Percentiles rank a stretch among this genome's conserved stretches.
Evolutionary conservation across 495 filamentous ascomycete genomes (phyloP).

Genomic region (Schizothecium vesticola): DNA sequence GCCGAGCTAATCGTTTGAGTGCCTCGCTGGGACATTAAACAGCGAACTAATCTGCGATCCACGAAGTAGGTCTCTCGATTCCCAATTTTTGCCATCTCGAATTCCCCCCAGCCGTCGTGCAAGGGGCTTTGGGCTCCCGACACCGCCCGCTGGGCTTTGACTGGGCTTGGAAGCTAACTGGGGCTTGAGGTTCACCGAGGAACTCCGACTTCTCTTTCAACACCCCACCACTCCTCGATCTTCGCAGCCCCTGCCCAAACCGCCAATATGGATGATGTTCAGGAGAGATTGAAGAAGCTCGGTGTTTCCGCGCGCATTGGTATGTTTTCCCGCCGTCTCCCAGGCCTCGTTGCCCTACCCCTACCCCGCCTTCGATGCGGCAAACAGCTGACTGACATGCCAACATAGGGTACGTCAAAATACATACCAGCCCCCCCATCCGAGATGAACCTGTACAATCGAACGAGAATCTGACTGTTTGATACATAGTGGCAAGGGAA

Average conservation of each 20-base stretch:
- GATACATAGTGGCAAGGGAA: conserved; percentile 82
- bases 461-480: conserved; percentile 23
- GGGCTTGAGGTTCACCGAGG: conserved; percentile 20
- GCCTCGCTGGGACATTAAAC: conserved; percentile 21
- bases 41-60: conserved; percentile 17
- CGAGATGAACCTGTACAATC: background rate
- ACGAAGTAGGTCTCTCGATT: conserved; percentile 19
- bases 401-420: conserved; percentile 23
- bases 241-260: conserved; percentile 17
- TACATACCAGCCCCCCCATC: conserved; percentile 1
- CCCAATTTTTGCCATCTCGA: conserved; percentile 2
- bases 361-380: conserved; percentile 6
- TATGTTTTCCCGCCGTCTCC: conserved; percentile 42
- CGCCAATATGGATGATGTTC: conserved; percentile 55
- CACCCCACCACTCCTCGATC: conserved; percentile 8
- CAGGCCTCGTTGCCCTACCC: conserved; percentile 1
- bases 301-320: conserved; percentile 72
- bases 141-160: background rate
- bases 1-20: conserved; percentile 19
- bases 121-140: background rate
- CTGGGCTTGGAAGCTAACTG: conserved; percentile 11
- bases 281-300: conserved; percentile 70
- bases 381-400: conserved; percentile 19
- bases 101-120: background rate
- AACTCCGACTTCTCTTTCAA: conserved; percentile 9